These are phyloP conservation scores for Ophiocordyceps polyrhachis-furcata DNA, from an alignment of 2,329 filamentous ascomycete species.

Conservation along the genomic window DNA sequence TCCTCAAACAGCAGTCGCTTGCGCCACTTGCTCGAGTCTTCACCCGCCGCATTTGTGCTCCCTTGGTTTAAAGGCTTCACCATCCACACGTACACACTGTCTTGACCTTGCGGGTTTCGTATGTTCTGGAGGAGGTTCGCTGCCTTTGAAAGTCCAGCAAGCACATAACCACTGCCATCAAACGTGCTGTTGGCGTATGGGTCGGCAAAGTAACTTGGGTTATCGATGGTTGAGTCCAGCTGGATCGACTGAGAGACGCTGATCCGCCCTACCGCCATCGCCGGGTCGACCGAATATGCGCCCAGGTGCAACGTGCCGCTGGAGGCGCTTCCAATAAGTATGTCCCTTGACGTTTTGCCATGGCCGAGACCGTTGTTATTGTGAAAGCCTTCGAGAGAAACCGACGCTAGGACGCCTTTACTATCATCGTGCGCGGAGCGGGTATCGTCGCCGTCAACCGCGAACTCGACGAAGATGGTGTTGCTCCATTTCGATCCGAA, in stretches of 20 bases:
- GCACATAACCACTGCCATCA: conserved; percentile 35
- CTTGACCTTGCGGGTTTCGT: conserved; percentile 16
- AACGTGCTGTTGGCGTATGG: conserved; percentile 22
- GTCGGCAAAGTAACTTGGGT: conserved; percentile 38
- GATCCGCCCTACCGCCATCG: conserved; percentile 4
- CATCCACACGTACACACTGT: conserved; percentile 29
- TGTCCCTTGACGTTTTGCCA: conserved; percentile 20
- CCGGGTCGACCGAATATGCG: conserved; percentile 4
- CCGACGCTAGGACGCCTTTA: conserved; percentile 19
- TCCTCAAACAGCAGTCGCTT: conserved; percentile 36
- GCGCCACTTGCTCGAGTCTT: conserved; percentile 15
- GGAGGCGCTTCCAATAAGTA: conserved; percentile 22
- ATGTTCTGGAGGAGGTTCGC: conserved; percentile 16
- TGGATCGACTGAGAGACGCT: conserved; percentile 21
- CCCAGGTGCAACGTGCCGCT: conserved; percentile 29
- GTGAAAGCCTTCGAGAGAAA: conserved; percentile 25
- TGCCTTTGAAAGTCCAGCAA: conserved; percentile 25
- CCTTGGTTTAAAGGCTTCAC: conserved; percentile 1
- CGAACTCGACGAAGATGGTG: conserved; percentile 24
- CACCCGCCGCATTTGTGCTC: neutral
- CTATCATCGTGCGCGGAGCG: conserved; percentile 7
- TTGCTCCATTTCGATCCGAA: conserved; percentile 27
- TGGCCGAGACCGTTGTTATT: conserved; percentile 39
- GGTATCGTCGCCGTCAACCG: conserved; percentile 5
- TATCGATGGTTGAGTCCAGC: conserved; percentile 30